phyloP scores from a whole-genome alignment of 306 rosid species.

The Malus orientalis region DNA sequence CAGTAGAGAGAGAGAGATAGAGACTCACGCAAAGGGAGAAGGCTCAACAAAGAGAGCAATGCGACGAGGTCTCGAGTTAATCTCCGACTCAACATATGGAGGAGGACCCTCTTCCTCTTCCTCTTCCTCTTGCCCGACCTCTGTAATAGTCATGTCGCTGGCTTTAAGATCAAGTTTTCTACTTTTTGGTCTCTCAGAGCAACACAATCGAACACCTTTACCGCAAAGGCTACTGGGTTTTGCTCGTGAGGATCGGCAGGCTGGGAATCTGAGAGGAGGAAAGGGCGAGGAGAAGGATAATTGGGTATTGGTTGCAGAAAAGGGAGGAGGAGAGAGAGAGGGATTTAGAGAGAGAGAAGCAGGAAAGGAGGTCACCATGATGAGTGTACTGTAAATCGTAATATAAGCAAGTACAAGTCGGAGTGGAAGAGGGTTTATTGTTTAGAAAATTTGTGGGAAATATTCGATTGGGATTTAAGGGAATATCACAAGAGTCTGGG shows the following conservation, averaged over 20 bases:
- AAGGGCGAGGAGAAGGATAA: conserved; percentile 3
- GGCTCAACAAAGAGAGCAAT: conserved; percentile 98
- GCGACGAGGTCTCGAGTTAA: conserved; percentile 67
- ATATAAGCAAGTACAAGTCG: conserved; percentile 5
- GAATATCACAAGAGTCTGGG: neutral
- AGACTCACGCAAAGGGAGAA: conserved; percentile 93
- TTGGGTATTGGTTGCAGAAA: conserved; percentile 18
- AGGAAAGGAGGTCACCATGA: conserved; percentile 31
- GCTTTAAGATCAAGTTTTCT: conserved; percentile 31
- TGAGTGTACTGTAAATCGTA: conserved; percentile 6
- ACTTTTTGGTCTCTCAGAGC: conserved; percentile 17
- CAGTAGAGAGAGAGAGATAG: neutral
- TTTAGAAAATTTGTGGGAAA: neutral
- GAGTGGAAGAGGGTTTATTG: neutral
- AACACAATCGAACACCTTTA: conserved; percentile 12
- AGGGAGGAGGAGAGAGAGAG: conserved; percentile 47
- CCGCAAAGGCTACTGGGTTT: conserved; percentile 37
- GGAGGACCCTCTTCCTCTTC: conserved; percentile 69
- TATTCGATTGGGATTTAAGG: neutral
- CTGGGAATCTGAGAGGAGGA: conserved; percentile 14
- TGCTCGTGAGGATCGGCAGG: conserved; percentile 16
- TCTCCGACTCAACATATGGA: conserved; percentile 46
- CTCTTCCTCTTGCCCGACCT: conserved; percentile 43
- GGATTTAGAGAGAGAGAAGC: conserved; percentile 61
- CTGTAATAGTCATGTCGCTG: conserved; percentile 59